phyloP scores from a whole-genome alignment of 192 early-diverging fungal genomes.

The Helicostylum pulchrum region DNA sequence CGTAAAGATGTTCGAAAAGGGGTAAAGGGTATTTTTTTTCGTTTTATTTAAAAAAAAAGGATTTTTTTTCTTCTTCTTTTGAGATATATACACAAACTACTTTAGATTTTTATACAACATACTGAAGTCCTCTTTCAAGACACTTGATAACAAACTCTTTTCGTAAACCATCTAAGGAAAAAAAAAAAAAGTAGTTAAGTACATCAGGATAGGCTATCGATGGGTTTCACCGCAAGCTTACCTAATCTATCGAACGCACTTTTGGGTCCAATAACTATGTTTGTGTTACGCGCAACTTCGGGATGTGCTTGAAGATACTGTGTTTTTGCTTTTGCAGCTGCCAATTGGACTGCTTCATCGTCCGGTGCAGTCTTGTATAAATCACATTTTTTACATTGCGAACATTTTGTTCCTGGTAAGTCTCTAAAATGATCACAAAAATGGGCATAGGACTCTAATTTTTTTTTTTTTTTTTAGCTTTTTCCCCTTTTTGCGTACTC shows the following conservation, averaged over 20 bases:
- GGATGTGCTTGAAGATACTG: conserved; percentile 44
- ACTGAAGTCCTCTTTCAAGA: conserved; percentile 18
- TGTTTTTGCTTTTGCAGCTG: conserved; percentile 40
- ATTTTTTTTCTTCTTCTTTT: too few species aligned
- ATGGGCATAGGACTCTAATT: conserved; percentile 50
- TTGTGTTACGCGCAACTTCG: neutral
- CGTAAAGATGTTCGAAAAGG: too few species aligned
- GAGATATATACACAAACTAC: too few species aligned
- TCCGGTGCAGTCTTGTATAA: conserved; percentile 55
- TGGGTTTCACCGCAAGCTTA: neutral
- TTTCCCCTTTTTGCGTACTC: too few species aligned
- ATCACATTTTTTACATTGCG: conserved; percentile 53
- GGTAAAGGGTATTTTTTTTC: too few species aligned
- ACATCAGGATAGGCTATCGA: too few species aligned
- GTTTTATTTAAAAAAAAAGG: too few species aligned
- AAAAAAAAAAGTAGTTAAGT: neutral
- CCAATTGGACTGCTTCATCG: conserved; percentile 37
- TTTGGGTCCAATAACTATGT: conserved; percentile 16
- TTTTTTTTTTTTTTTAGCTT: neutral
- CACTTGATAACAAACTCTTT: conserved; percentile 15
- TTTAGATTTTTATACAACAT: conserved; percentile 5
- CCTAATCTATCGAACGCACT: conserved; percentile 16
- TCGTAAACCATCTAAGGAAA: conserved; percentile 12
- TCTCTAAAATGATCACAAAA: conserved; percentile 62
- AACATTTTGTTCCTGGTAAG: conserved; percentile 46